Percentiles rank a stretch among this genome's conserved stretches.
phyloP scores from a whole-genome alignment of 2,329 filamentous ascomycete species.

The Aspergillus sclerotialis region DNA sequence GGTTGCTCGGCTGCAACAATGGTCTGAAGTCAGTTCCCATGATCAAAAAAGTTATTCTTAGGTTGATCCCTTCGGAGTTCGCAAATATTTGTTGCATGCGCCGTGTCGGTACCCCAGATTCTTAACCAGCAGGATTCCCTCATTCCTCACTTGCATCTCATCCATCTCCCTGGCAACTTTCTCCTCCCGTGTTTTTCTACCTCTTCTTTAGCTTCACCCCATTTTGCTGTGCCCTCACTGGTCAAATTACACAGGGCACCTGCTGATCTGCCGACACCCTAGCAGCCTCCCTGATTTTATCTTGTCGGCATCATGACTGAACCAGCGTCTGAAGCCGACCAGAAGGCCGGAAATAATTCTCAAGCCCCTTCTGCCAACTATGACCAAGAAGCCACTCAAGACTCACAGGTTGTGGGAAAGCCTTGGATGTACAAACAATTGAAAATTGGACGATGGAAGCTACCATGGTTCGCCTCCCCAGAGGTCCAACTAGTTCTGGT shows the following conservation, averaged over 20 bases:
- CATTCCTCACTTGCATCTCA: neutral
- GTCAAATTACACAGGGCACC: neutral
- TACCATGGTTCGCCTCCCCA: slow-evolving; percentile 67
- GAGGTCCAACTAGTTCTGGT: slow-evolving; percentile 66
- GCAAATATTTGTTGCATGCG: neutral
- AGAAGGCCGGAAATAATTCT: neutral
- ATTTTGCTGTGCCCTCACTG: neutral
- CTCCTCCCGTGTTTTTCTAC: neutral
- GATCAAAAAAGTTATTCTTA: neutral
- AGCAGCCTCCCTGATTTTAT: neutral
- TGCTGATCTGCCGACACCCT: slow-evolving; percentile 6
- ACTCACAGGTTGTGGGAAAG: slow-evolving; percentile 22
- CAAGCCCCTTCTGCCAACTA: neutral
- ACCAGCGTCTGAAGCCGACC: neutral
- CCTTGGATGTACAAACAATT: slow-evolving; percentile 63
- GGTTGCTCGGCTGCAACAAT: neutral
- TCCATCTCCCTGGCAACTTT: no score
- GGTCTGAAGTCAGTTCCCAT: neutral
- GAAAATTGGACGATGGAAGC: slow-evolving; percentile 46
- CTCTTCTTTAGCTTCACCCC: neutral
- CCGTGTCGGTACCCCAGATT: neutral
- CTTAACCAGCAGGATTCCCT: neutral
- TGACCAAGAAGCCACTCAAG: slow-evolving; percentile 18
- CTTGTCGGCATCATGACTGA: neutral
- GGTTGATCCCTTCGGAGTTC: neutral